Conservation (phyloP, 2,329 filamentous ascomycete species). For the Colletotrichum tamarilloi region DNA sequence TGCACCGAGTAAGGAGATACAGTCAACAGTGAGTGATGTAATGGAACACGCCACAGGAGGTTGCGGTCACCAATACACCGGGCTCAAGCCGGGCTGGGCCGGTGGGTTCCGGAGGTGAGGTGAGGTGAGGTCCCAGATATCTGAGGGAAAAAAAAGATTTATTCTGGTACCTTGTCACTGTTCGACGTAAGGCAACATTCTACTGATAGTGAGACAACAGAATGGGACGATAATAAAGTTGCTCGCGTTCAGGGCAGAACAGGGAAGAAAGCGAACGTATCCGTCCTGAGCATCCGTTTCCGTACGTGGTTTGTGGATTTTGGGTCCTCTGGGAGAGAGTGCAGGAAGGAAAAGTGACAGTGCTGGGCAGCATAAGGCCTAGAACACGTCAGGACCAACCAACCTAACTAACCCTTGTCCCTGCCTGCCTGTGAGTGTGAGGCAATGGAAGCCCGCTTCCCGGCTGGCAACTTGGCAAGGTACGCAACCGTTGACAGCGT, state of each 20-base stretch:
- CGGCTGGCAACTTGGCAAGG: not conserved
- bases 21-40: constrained; percentile 21
- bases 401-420: not conserved
- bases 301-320: not conserved
- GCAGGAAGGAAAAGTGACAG: not conserved
- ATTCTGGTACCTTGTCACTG: not conserved
- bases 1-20: not conserved
- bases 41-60: constrained; percentile 24
- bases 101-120: not conserved
- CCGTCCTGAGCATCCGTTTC: not conserved
- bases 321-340: not conserved
- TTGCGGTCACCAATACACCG: constrained; percentile 25
- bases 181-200: not conserved
- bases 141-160: not conserved
- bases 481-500: not conserved
- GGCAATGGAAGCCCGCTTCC: not conserved
- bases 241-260: not conserved
- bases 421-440: not conserved
- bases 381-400: not conserved
- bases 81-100: constrained; percentile 12
- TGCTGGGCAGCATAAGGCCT: not conserved
- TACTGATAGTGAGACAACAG: not conserved
- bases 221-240: not conserved
- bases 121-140: not conserved
- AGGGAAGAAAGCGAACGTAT: not conserved